Evolutionary conservation across 2,329 filamentous ascomycete species (phyloP).

Genomic region (Phyllosticta capitalensis): DNA sequence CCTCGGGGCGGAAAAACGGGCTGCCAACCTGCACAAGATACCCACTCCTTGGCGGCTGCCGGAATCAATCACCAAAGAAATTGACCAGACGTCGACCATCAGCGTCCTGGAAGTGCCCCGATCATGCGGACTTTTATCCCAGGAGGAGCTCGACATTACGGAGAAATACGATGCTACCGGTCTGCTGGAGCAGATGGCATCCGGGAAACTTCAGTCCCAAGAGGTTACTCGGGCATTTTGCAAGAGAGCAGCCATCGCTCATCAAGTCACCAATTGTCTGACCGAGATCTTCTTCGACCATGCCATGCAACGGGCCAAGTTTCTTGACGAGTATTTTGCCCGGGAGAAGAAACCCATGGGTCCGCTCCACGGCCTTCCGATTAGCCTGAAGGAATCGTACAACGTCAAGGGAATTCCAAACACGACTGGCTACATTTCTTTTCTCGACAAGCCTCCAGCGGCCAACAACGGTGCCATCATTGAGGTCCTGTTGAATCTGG

Average conservation of each 20-base stretch:
- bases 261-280: constrained; percentile 42
- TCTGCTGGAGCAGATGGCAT: constrained; percentile 21
- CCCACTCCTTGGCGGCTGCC: constrained; percentile 4
- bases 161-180: constrained; percentile 26
- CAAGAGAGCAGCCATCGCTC: constrained; percentile 45
- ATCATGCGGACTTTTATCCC: constrained; percentile 23
- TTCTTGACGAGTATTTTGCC: constrained; percentile 29
- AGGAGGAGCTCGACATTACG: constrained; percentile 26
- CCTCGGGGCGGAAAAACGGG: constrained; percentile 23
- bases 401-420: constrained; percentile 49
- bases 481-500: constrained; percentile 27
- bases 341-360: constrained; percentile 36
- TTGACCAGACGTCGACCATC: not conserved
- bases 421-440: constrained; percentile 49
- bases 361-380: constrained; percentile 37
- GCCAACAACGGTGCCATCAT: constrained; percentile 27
- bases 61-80: not conserved
- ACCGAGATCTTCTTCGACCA: constrained; percentile 37
- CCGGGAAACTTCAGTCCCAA: constrained; percentile 18
- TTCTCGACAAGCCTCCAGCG: constrained; percentile 21
- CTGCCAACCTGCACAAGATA: constrained; percentile 20
- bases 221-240: constrained; percentile 46
- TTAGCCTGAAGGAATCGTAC: constrained; percentile 43
- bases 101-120: constrained; percentile 4
- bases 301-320: constrained; percentile 29